phyloP scores from a whole-genome alignment of 768 basidiomycete species.

The Rhodotorula kratochvilovae region DNA sequence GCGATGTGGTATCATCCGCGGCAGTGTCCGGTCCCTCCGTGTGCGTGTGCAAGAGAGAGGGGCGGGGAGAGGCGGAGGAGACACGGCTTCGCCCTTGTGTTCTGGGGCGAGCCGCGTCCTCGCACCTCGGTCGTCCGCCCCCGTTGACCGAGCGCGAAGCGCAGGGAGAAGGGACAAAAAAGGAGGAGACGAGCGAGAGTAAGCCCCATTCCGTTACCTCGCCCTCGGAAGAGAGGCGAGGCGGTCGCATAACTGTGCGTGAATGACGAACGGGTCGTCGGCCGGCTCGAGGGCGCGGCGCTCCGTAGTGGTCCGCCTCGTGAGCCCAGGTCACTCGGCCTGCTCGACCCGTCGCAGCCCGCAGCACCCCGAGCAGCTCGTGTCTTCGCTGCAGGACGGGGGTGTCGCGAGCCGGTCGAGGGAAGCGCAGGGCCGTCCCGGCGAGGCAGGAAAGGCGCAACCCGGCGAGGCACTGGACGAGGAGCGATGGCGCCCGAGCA shows the following conservation, averaged over 20 bases:
- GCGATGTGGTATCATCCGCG: conserved; percentile 19
- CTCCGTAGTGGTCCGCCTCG: background rate
- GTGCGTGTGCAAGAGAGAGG: background rate
- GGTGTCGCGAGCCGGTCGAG: background rate
- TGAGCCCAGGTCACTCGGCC: background rate
- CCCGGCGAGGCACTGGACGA: no score
- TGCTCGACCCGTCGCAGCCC: background rate
- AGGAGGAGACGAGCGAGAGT: conserved; percentile 30
- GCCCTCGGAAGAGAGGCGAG: background rate
- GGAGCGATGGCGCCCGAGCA: no score
- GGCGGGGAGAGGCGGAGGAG: background rate
- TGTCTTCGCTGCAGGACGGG: conserved; percentile 13
- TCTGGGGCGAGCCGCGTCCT: conserved; percentile 8
- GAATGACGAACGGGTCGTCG: conserved; percentile 35
- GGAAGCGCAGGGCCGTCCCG: background rate
- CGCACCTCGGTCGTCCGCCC: no score
- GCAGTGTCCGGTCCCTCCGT: background rate
- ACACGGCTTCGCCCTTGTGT: conserved; percentile 4
- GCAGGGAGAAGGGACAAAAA: background rate
- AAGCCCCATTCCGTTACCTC: conserved; percentile 39
- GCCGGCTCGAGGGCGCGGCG: conserved; percentile 20
- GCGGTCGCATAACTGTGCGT: conserved; percentile 36
- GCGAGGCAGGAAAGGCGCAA: background rate
- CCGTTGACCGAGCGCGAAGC: background rate
- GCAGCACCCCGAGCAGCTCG: background rate